Base-by-base conservation (phyloP, 2,329 filamentous ascomycete genomes). In the Fusarium armeniacum region DNA sequence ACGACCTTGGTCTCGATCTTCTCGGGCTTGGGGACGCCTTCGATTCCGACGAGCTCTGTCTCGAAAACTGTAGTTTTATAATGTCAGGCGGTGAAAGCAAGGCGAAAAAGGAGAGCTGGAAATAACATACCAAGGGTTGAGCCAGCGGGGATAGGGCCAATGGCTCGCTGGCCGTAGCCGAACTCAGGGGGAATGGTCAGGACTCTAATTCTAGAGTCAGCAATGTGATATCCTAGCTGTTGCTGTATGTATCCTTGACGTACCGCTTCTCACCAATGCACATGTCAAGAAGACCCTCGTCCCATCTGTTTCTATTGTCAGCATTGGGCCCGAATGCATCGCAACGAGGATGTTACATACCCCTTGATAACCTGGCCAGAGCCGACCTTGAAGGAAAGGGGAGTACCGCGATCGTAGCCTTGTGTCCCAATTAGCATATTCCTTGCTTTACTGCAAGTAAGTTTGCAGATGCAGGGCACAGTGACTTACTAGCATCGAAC, bases 241-340 rank as follows among this genome's bases (percentile, higher is more conserved):
- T 32, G 28, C 32, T 28, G n/a, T 40, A n/a, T 45, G 52, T 44
- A 57, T 44, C 36, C 16, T 62, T 49, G 36, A 73, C 80, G 81
- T 74, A 84, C 85, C 87, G 88, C 85, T 94, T 95, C 85, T 98
- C 95, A 67, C 96, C 95, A 74, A 97, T 91, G 82, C 96, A 98
- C 94, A 98, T 98, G 77, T 93, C 93, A 56, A 96, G 75, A 40
- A 98, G 86, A 51, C 95, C 95, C 78, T 97, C 82, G 75, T 98
- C 95, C 95, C 94, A 98, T 77, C 90, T 93, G 67, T 50, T 52
- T 41, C 30, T 45, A 55, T 38, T 61, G 64, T 78, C 45, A 74
- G 67, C 52, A 36, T 72, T 50, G 26, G 57, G 44, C 49, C 58
- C 46, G 50, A 46, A 60, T 62, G 26, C 40, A 57, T 61, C 32